phyloP scores from a whole-genome alignment of 1,284 basidiomycete species.

The Leccinum subrobustum region DNA sequence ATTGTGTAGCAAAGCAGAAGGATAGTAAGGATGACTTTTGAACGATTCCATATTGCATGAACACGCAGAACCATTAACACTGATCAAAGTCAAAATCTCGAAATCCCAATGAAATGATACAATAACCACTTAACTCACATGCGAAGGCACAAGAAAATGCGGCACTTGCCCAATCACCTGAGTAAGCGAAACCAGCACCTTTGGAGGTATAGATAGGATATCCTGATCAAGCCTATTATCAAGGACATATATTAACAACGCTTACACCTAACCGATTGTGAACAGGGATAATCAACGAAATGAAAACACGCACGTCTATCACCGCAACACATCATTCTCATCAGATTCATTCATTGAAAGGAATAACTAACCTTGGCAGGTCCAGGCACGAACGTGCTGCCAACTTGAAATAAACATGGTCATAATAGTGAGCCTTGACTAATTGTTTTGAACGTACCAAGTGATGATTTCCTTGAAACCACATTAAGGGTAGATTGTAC shows the following conservation, averaged over 20 bases:
- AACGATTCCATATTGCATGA: background rate
- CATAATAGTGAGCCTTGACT: no score
- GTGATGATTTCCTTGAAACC: background rate
- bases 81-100: background rate
- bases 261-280: background rate
- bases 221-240: no score
- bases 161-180: no score
- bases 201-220: no score
- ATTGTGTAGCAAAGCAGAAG: background rate
- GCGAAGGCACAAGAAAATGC: no score
- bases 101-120: background rate
- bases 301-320: background rate
- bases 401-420: no score
- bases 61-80: background rate
- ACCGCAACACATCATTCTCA: background rate
- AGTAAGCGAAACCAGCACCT: no score
- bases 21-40: background rate
- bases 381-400: background rate
- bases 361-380: background rate
- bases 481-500: background rate
- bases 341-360: background rate
- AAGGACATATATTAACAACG: no score
- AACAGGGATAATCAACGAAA: background rate
- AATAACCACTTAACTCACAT: background rate
- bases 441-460: no score